Base-by-base conservation (phyloP, 1,139 yeast species). In the Yueomyces sp. region DNA sequence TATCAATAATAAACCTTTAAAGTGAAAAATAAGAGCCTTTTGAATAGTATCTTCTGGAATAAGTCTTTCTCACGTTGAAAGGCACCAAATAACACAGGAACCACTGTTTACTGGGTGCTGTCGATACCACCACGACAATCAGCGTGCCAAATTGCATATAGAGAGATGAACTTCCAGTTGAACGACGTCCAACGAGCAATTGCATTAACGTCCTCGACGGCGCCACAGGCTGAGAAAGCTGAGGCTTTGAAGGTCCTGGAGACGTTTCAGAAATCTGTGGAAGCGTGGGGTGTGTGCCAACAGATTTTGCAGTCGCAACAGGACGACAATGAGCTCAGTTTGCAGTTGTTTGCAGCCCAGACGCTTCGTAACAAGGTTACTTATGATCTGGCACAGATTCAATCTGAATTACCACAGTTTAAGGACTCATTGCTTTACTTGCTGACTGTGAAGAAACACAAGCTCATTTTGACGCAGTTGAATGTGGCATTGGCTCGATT, bases 261-360 rank as follows among this genome's bases (percentile, higher is more conserved):
- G 58, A 66, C 71, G 32, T 91, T 91, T 63, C 97, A 91, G 61
- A 81, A 87, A 60, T 79, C 89, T 0, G 65, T 70, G 40, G 77
- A 72, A 41, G 81, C 93, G 0, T 83, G 94, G 93, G 68, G 68
- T 27, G 48, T 72, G 1, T 68, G 66, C 31, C 63, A 62, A 44
- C 48, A 54, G 26, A 57, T 64, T 3, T 11, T 33, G 5, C n/a
- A 11, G 6, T 19, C 8, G n/a, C n/a, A 33, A 6, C 9, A 41
- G 5, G 53, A 50, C 25, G 48, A 50, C 4, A 48, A 50, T 35
- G 50, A 69, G 9, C 47, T 73, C 28, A 82, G 81, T 51, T 64
- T 82, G 39, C 78, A 78, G 55, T 67, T 91, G 53, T 91, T 93
- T 66, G 83, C 93, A 7, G 83, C 96, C 1, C 98, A 93, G 60